Conservation (phyloP, 1,284 basidiomycete species). For the Cerrena zonata region DNA sequence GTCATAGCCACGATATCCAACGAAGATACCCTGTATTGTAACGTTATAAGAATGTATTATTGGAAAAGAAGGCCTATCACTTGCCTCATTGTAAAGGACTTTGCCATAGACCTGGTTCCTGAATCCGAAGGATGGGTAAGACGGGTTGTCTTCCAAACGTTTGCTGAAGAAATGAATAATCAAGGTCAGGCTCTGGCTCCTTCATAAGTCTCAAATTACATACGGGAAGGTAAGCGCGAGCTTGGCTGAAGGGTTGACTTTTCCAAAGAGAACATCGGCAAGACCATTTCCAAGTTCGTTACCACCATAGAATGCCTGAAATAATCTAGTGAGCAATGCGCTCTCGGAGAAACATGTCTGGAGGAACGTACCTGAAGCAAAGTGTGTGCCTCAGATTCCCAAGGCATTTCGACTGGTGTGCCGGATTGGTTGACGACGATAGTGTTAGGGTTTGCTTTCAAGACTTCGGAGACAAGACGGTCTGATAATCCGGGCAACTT, state of each 20-base stretch:
- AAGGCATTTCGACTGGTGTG: slow-evolving; percentile 66
- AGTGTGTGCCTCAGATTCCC: slow-evolving; percentile 54
- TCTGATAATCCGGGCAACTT: slow-evolving; percentile 60
- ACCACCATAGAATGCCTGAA: slow-evolving; percentile 77
- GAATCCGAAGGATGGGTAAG: slow-evolving; percentile 60
- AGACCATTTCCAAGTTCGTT: slow-evolving; percentile 74
- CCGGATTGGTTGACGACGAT: slow-evolving; percentile 75
- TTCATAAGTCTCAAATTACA: not conserved
- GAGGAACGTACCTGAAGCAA: slow-evolving; percentile 28
- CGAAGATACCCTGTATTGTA: slow-evolving; percentile 9
- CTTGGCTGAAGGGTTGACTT: slow-evolving; percentile 70
- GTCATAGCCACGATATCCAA: slow-evolving; percentile 72
- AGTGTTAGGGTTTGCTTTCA: slow-evolving; percentile 57
- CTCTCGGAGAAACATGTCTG: not conserved
- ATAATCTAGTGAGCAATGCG: slow-evolving; percentile 18
- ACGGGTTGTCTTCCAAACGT: slow-evolving; percentile 58
- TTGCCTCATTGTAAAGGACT: slow-evolving; percentile 55
- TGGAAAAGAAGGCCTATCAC: slow-evolving; percentile 17
- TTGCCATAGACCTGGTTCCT: slow-evolving; percentile 45
- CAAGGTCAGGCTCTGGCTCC: not conserved
- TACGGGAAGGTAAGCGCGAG: slow-evolving; percentile 68
- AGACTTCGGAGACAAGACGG: slow-evolving; percentile 58
- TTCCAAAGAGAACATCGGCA: slow-evolving; percentile 71
- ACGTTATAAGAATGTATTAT: not conserved
- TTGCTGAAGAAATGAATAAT: slow-evolving; percentile 24